Base-by-base conservation (phyloP, 164 flowering plant species). In the Magnolia sinica region DNA sequence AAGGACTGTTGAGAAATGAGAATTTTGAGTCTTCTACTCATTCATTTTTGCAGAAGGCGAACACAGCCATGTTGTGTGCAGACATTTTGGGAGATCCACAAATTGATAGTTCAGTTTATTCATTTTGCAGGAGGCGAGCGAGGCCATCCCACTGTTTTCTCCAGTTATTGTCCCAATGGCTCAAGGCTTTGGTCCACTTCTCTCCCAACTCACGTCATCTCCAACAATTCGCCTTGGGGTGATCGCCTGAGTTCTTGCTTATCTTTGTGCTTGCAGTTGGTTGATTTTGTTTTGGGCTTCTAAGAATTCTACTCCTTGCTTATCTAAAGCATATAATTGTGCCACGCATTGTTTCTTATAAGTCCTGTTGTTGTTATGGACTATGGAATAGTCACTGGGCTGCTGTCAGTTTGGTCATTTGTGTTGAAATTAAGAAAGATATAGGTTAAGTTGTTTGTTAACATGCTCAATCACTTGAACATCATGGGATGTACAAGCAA, bases 91-190 rank as follows among this genome's bases (percentile, higher is more conserved):
- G 49, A 27, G 16, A 18, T 73, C 22, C 27, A 9, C 8, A 55
- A 9, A 63, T n/a, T 31, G 4, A 16, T 13, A 3, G 8, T 18
- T 61, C 61, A 2, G 61, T 27, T 64, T 10, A 29, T 67, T 67
- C 50, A 27, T 64, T 74, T 77, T 64, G 50, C 89, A 93, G 97
- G 98, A 93, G 77, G 96, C 98, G 65, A 91, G 98, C 78, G 75
- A 83, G 68, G 96, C 97, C 65, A 79, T 95, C 59, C 98, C 98
- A 73, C 78, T 93, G 76, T 92, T 95, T 87, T 93, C 98, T n/a
- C 97, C 98, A 76, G 96, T 95, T 73, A 81, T 95, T 81, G 89
- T 92, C 9, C 99, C 97, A 50, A 78, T 95, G 92, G 97, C 92
- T n/a, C 98, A 95, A 86, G 87, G 91, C 76, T 69, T 95, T 81